A percentile compares a stretch with the other conserved stretches of the same genome.
Evolutionary conservation across 2,329 filamentous ascomycete genomes (phyloP).

Genomic region (Metarhizium sp.): DNA sequence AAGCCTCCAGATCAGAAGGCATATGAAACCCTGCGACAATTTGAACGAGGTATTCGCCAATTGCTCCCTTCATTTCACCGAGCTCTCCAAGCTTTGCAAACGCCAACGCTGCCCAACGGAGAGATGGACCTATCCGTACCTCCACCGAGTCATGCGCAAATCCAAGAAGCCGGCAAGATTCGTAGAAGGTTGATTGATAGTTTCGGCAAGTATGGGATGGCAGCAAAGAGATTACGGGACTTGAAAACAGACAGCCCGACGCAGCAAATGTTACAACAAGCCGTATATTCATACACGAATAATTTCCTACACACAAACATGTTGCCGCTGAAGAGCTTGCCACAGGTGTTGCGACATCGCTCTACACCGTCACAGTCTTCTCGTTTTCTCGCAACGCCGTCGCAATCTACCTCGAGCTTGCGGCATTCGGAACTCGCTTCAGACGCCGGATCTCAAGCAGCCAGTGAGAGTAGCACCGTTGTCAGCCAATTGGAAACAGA

Average conservation of each 20-base stretch:
- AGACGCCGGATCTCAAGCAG: constrained; percentile 34
- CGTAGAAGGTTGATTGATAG: constrained; percentile 84
- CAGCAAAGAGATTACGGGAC: constrained; percentile 72
- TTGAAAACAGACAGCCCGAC: constrained; percentile 62
- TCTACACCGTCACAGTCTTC: constrained; percentile 21
- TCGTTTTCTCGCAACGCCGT: constrained; percentile 24
- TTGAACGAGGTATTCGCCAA: constrained; percentile 75
- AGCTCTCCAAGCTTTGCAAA: constrained; percentile 61
- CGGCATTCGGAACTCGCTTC: constrained; percentile 39
- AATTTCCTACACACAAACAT: constrained; percentile 83
- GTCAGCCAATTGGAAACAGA: constrained; percentile 62
- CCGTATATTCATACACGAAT: constrained; percentile 74
- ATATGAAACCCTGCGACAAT: constrained; percentile 77
- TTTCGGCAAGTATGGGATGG: constrained; percentile 78
- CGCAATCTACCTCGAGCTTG: constrained; percentile 26
- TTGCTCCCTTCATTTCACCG: constrained; percentile 80
- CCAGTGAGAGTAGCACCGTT: constrained; percentile 43
- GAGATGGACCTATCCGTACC: constrained; percentile 29
- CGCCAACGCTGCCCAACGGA: constrained; percentile 29
- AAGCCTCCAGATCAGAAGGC: constrained; percentile 68
- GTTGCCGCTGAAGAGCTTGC: constrained; percentile 72
- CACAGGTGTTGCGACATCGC: constrained; percentile 48
- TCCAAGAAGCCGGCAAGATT: constrained; percentile 79
- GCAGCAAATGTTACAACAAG: constrained; percentile 67
- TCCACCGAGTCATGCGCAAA: constrained; percentile 52